Percentiles rank a stretch among this genome's conserved stretches.
These are phyloP conservation scores for Xeromyces bisporus DNA, from an alignment of 495 filamentous ascomycete species.

Conservation along the genomic window DNA sequence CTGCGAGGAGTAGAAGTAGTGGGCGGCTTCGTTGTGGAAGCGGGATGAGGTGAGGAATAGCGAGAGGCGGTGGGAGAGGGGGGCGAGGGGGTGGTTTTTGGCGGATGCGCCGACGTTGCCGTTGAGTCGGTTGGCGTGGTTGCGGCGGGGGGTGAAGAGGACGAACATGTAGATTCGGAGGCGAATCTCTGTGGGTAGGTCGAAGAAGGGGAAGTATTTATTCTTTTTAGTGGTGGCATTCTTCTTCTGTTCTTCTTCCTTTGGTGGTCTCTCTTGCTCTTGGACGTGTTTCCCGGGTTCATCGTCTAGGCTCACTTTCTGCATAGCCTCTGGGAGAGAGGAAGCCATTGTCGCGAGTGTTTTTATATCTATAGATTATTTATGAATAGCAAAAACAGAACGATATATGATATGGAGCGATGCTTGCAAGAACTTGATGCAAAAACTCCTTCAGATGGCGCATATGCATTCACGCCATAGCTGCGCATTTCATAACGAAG, in stretches of 20 bases:
- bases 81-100: constrained; percentile 41
- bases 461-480: constrained; percentile 14
- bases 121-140: constrained; percentile 9
- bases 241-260: constrained; percentile 4
- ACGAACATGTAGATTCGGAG: constrained; percentile 48
- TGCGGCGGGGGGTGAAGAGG: constrained; percentile 33
- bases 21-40: constrained; percentile 54
- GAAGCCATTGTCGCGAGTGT: constrained; percentile 3
- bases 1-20: constrained; percentile 58
- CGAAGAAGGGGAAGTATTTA: constrained; percentile 52
- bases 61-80: constrained; percentile 30
- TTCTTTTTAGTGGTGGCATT: background rate
- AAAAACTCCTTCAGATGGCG: too few relatives aligned
- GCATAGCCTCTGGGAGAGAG: constrained; percentile 8
- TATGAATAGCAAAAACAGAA: background rate
- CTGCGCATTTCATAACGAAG: too few relatives aligned
- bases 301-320: constrained; percentile 7
- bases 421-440: too few relatives aligned
- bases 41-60: constrained; percentile 46
- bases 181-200: constrained; percentile 63
- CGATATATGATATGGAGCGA: background rate
- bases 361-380: constrained; percentile 1
- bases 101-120: constrained; percentile 55
- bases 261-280: constrained; percentile 6
- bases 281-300: constrained; percentile 1